These are phyloP conservation scores for Colletotrichum coccodes DNA, from an alignment of 2,329 filamentous ascomycete genomes.

Conservation along the genomic window DNA sequence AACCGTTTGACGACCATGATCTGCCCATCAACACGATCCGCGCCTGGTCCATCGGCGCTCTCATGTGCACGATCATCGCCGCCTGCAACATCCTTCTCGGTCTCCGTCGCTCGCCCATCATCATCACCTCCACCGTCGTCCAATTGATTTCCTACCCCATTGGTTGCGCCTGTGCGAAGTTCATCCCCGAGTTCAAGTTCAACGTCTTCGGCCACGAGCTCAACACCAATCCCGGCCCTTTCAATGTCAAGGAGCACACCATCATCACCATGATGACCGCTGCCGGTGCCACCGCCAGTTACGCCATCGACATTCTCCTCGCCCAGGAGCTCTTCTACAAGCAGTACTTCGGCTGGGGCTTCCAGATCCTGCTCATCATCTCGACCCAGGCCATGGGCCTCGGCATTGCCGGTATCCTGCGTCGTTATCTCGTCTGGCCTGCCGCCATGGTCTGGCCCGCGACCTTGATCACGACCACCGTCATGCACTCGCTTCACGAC, in stretches of 20 bases:
- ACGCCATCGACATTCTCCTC: constrained; percentile 53
- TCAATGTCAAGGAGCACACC: constrained; percentile 60
- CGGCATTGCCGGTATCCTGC: constrained; percentile 64
- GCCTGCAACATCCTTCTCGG: constrained; percentile 65
- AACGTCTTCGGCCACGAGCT: constrained; percentile 43
- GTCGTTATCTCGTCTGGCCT: constrained; percentile 63
- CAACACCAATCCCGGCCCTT: constrained; percentile 52
- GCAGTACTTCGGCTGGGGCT: constrained; percentile 58
- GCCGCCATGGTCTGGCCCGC: constrained; percentile 69
- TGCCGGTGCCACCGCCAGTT: constrained; percentile 45
- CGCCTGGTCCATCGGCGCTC: constrained; percentile 66
- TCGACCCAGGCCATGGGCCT: constrained; percentile 68
- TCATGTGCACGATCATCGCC: constrained; percentile 68
- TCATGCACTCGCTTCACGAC: constrained; percentile 60
- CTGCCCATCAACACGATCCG: constrained; percentile 67
- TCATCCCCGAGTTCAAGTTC: constrained; percentile 44
- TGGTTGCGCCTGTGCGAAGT: constrained; percentile 45
- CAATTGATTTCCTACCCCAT: constrained; percentile 65
- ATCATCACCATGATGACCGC: constrained; percentile 58
- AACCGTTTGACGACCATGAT: constrained; percentile 55
- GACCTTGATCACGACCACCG: constrained; percentile 62
- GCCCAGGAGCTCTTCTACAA: constrained; percentile 59
- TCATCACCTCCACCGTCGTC: constrained; percentile 63
- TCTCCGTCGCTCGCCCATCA: constrained; percentile 59
- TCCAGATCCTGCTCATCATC: constrained; percentile 63